phyloP scores from a whole-genome alignment of 2,329 filamentous ascomycete species.

The Microcyclosporella mali region DNA sequence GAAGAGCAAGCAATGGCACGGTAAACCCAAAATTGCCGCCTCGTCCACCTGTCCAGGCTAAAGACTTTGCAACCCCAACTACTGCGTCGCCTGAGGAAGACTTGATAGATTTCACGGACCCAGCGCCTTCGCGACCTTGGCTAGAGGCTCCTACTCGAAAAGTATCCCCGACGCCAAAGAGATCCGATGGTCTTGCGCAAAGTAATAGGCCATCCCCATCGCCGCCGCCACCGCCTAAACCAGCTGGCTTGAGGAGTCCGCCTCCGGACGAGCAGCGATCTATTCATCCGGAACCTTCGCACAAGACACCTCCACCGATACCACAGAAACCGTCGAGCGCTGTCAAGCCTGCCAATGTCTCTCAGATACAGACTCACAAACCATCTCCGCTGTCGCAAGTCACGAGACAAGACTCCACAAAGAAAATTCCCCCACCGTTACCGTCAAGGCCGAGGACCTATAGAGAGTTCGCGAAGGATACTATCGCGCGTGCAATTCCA shows the following conservation, averaged over 20 bases:
- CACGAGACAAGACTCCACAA: slow-evolving; percentile 28
- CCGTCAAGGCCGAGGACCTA: slow-evolving; percentile 29
- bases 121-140: slow-evolving; percentile 25
- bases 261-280: slow-evolving; percentile 26
- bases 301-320: slow-evolving; percentile 30
- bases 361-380: slow-evolving; percentile 17
- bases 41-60: slow-evolving; percentile 18
- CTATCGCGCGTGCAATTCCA: slow-evolving; percentile 18
- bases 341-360: slow-evolving; percentile 21
- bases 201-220: slow-evolving; percentile 20
- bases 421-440: slow-evolving; percentile 21
- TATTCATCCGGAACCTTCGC: slow-evolving; percentile 8
- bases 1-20: slow-evolving; percentile 1
- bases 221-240: slow-evolving; percentile 33
- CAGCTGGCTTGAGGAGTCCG: slow-evolving; percentile 34
- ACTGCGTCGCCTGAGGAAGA: slow-evolving; percentile 31
- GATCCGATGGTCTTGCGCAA: slow-evolving; percentile 24
- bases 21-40: slow-evolving; percentile 33
- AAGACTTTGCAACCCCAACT: not conserved
- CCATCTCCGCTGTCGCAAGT: slow-evolving; percentile 32
- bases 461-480: slow-evolving; percentile 14
- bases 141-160: slow-evolving; percentile 12
- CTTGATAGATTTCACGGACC: slow-evolving; percentile 45
- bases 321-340: slow-evolving; percentile 33
- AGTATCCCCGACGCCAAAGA: slow-evolving; percentile 1